Evolutionary conservation across 1,139 yeast genomes (phyloP).

Genomic region (Candida sp.): DNA sequence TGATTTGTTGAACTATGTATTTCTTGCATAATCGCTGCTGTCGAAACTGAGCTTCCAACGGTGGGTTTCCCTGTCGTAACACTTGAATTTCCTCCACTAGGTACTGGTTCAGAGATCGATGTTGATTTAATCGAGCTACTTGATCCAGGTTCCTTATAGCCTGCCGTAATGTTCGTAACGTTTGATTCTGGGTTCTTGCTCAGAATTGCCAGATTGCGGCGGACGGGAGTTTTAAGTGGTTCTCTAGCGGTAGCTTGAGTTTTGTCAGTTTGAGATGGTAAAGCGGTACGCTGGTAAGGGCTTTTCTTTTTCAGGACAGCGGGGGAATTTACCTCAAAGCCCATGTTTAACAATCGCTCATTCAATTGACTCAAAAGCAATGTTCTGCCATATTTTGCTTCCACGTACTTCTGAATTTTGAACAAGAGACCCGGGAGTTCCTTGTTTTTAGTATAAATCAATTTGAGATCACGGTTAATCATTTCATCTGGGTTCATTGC

Average conservation of each 20-base stretch:
- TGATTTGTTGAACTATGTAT: too few relatives aligned
- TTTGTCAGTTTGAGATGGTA: too few relatives aligned
- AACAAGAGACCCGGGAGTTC: conserved; percentile 3
- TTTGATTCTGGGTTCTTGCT: background rate
- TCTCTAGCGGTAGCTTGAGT: too few relatives aligned
- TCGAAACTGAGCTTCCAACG: too few relatives aligned
- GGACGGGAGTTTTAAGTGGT: too few relatives aligned
- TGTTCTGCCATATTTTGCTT: conserved; percentile 1
- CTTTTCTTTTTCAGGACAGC: background rate
- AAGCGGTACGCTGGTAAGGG: background rate
- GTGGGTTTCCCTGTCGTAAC: too few relatives aligned
- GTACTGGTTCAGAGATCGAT: too few relatives aligned
- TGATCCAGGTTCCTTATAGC: too few relatives aligned
- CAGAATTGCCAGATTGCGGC: background rate
- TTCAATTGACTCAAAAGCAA: background rate
- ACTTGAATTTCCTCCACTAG: too few relatives aligned
- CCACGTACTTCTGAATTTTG: conserved; percentile 3
- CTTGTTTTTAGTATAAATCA: conserved; percentile 1
- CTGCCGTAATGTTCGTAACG: too few relatives aligned
- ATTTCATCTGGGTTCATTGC: background rate
- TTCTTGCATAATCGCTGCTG: too few relatives aligned
- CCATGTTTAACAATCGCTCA: conserved; percentile 1
- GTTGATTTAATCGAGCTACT: too few relatives aligned
- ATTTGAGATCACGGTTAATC: conserved; percentile 1
- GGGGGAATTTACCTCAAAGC: background rate